A percentile compares a stretch with the other conserved stretches of the same genome.
Evolutionary conservation across 2,329 filamentous ascomycete species (phyloP).

Genomic region (Colletotrichum euphorbiae): DNA sequence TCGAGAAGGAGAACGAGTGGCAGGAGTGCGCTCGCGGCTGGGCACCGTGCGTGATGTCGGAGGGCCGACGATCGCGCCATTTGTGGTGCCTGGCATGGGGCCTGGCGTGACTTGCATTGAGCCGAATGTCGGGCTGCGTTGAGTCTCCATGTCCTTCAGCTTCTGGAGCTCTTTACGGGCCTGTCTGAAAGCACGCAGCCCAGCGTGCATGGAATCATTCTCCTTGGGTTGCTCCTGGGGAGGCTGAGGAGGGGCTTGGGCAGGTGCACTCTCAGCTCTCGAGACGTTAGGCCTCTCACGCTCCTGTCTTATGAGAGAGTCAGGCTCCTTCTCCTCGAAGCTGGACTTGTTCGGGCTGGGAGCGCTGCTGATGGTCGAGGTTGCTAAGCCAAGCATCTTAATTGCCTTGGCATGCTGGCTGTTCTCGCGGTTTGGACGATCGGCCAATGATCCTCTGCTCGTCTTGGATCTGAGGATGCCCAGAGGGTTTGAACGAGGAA

Average conservation of each 20-base stretch:
- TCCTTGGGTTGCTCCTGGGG: constrained; percentile 45
- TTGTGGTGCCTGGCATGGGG: constrained; percentile 9
- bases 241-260: constrained; percentile 33
- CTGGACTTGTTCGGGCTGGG: constrained; percentile 54
- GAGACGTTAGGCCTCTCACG: constrained; percentile 20
- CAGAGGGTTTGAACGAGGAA: constrained; percentile 65
- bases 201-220: constrained; percentile 60
- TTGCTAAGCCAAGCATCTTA: constrained; percentile 70
- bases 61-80: constrained; percentile 11
- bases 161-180: constrained; percentile 68
- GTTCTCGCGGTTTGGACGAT: constrained; percentile 56
- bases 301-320: constrained; percentile 46
- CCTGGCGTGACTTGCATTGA: constrained; percentile 42
- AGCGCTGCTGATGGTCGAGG: constrained; percentile 54
- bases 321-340: constrained; percentile 50
- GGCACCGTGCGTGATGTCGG: constrained; percentile 42
- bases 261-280: constrained; percentile 4
- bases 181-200: constrained; percentile 68
- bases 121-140: constrained; percentile 48
- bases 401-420: constrained; percentile 64
- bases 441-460: constrained; percentile 74
- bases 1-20: constrained; percentile 54
- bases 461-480: constrained; percentile 74
- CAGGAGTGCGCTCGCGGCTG: constrained; percentile 43
- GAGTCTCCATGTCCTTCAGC: constrained; percentile 53